Evolutionary conservation across 768 basidiomycete genomes (phyloP).

Genomic region (Macrolepiota albuminosa): DNA sequence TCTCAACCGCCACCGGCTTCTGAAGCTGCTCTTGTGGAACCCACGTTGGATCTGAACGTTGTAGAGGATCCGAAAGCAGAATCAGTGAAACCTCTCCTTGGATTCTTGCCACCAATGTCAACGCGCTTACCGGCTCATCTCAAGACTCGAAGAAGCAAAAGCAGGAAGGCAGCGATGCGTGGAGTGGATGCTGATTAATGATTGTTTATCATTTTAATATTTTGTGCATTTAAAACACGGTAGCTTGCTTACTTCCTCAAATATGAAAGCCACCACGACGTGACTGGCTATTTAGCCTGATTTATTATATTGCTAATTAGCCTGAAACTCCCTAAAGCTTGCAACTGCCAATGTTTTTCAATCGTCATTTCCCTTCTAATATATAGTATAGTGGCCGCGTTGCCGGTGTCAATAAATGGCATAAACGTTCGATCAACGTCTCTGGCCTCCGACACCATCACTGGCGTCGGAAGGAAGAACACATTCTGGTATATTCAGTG

Average conservation of each 20-base stretch:
- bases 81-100: conserved; percentile 35
- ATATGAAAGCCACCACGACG: no score
- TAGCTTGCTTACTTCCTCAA: neutral
- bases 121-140: conserved; percentile 27
- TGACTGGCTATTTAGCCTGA: no score
- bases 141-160: conserved; percentile 36
- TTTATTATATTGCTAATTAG: no score
- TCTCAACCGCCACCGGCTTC: conserved; percentile 8
- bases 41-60: conserved; percentile 12
- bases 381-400: no score
- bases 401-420: no score
- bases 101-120: conserved; percentile 41
- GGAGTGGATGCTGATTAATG: conserved; percentile 23
- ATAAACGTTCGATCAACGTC: no score
- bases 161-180: conserved; percentile 35
- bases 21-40: conserved; percentile 8
- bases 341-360: no score
- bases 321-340: no score
- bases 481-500: no score
- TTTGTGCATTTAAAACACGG: neutral
- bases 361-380: no score
- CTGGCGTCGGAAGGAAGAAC: no score
- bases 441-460: no score
- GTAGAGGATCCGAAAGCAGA: conserved; percentile 24
- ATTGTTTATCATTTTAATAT: neutral